Evolutionary conservation across 768 basidiomycete species (phyloP).

Genomic region (Russula abietina): DNA sequence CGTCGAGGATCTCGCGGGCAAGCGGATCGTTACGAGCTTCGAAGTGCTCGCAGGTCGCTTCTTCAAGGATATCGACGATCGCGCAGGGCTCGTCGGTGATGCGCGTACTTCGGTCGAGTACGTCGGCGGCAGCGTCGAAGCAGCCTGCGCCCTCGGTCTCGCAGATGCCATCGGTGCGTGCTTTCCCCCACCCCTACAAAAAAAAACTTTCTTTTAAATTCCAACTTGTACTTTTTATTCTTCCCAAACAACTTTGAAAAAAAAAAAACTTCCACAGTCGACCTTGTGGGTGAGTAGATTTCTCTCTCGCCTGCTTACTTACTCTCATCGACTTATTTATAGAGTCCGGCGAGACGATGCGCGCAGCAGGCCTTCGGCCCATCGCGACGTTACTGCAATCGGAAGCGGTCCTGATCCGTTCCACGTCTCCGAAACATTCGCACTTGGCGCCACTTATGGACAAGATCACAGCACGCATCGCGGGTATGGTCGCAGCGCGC

Average conservation of each 20-base stretch:
- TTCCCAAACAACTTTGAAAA: no score
- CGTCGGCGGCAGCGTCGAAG: slow-evolving; percentile 96
- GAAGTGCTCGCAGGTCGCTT: slow-evolving; percentile 79
- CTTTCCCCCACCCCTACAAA: no score
- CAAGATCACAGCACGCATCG: slow-evolving; percentile 79
- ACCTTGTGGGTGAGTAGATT: slow-evolving; percentile 77
- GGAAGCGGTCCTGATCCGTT: slow-evolving; percentile 92
- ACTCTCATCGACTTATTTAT: background rate
- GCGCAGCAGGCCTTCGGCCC: slow-evolving; percentile 90
- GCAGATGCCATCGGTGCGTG: slow-evolving; percentile 91
- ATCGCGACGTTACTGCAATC: slow-evolving; percentile 83
- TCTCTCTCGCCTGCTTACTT: background rate
- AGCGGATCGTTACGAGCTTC: slow-evolving; percentile 92
- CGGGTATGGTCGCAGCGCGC: slow-evolving; percentile 82
- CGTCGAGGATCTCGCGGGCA: slow-evolving; percentile 79
- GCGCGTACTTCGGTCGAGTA: slow-evolving; percentile 82
- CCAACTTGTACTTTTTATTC: no score
- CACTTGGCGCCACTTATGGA: slow-evolving; percentile 62
- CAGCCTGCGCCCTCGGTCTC: slow-evolving; percentile 91
- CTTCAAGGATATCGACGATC: slow-evolving; percentile 61
- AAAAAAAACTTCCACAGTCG: slow-evolving; percentile 47
- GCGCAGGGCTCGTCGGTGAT: slow-evolving; percentile 45
- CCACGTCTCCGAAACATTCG: slow-evolving; percentile 55
- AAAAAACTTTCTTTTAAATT: background rate
- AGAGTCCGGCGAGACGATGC: slow-evolving; percentile 99